Percentiles rank a stretch among this genome's conserved stretches.
These are phyloP conservation scores for Xylaria longipes DNA, from an alignment of 495 filamentous ascomycete genomes.

Conservation along the genomic window DNA sequence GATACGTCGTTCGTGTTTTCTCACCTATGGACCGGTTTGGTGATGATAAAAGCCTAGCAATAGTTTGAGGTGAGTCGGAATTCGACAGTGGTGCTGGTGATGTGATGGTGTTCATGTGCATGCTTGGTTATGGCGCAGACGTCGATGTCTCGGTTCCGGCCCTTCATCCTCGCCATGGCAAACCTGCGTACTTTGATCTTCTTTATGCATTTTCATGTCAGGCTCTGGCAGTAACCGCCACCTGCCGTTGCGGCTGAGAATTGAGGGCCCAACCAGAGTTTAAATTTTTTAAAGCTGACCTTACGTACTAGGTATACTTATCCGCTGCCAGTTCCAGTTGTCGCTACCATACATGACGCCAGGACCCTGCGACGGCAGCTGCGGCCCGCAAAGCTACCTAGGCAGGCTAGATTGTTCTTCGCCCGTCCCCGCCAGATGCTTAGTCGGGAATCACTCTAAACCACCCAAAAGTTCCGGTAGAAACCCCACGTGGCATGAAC, in stretches of 20 bases:
- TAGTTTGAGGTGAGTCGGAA: not conserved
- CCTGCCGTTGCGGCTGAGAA: slow-evolving; percentile 11
- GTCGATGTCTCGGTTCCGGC: not conserved
- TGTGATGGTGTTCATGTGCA: not conserved
- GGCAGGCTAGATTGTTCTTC: not conserved
- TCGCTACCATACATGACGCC: too few species aligned
- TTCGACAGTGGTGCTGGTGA: not conserved
- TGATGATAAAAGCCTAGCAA: not conserved
- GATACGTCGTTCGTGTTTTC: not conserved
- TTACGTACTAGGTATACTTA: not conserved
- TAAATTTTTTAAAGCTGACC: not conserved
- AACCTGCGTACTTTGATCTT: not conserved
- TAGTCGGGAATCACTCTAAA: not conserved
- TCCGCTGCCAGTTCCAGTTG: too few species aligned
- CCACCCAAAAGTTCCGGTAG: not conserved
- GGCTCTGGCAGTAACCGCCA: not conserved
- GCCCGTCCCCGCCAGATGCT: not conserved
- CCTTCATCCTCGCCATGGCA: not conserved
- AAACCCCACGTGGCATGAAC: slow-evolving; percentile 15
- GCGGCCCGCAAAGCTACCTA: too few species aligned
- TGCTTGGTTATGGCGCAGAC: not conserved
- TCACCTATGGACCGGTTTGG: not conserved
- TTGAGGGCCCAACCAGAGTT: not conserved
- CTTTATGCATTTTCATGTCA: not conserved
- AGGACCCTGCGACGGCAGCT: too few species aligned